Percentiles rank a stretch among this genome's conserved stretches.
phyloP scores from a whole-genome alignment of 148 eudicot genomes.

The Chenopodium suecicum region DNA sequence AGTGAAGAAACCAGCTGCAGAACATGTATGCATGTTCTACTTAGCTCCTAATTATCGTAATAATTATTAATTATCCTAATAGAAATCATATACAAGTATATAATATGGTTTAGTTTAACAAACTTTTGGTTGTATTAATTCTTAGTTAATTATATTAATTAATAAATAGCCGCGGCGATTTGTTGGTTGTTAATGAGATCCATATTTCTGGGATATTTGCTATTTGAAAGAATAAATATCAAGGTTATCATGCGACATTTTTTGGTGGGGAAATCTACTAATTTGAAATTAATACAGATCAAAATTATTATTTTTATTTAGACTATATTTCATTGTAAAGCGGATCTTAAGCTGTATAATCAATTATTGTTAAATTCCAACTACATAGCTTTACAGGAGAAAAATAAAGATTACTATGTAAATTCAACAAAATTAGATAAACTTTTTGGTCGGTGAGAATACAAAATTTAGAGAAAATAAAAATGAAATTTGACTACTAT shows the following conservation, averaged over 20 bases:
- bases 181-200: neutral
- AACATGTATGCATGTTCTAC: slow-evolving; percentile 13
- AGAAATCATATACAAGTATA: too few relatives aligned
- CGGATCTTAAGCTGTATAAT: too few relatives aligned
- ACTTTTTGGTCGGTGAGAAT: too few relatives aligned
- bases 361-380: too few relatives aligned
- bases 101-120: neutral
- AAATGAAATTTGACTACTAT: too few relatives aligned
- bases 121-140: neutral
- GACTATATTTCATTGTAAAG: too few relatives aligned
- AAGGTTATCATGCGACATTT: neutral
- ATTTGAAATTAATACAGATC: neutral
- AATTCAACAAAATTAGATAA: too few relatives aligned
- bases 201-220: neutral
- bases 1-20: neutral
- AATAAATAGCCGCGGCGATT: neutral
- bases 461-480: too few relatives aligned
- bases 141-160: neutral
- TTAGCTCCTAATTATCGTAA: neutral
- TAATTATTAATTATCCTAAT: too few relatives aligned
- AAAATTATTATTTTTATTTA: neutral
- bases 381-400: too few relatives aligned
- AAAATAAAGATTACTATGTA: too few relatives aligned
- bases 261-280: slow-evolving; percentile 4
- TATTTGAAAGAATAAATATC: too few relatives aligned